These are phyloP conservation scores for Coniochaeta pulveracea DNA, from an alignment of 2,329 filamentous ascomycete genomes.

Conservation along the genomic window DNA sequence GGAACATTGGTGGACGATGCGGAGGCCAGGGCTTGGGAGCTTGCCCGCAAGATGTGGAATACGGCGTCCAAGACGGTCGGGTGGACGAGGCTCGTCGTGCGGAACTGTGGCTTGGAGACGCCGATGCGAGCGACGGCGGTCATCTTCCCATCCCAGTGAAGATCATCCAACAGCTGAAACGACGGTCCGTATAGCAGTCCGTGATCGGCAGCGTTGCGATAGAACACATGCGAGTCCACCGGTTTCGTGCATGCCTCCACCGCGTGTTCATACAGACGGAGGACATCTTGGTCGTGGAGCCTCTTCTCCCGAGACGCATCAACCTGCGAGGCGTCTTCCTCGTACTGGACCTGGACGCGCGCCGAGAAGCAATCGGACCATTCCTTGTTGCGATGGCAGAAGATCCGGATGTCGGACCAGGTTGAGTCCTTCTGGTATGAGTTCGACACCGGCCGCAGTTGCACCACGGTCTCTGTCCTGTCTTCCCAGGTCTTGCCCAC, in stretches of 20 bases:
- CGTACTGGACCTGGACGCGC: constrained; percentile 17
- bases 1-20: constrained; percentile 17
- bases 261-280: constrained; percentile 7
- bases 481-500: constrained; percentile 17
- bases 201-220: constrained; percentile 14
- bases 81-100: constrained; percentile 19
- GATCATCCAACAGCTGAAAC: constrained; percentile 18
- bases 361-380: constrained; percentile 21
- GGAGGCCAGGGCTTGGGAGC: constrained; percentile 10
- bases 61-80: constrained; percentile 24
- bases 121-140: constrained; percentile 14
- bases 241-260: constrained; percentile 11
- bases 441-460: constrained; percentile 15
- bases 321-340: constrained; percentile 9
- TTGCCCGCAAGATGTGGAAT: constrained; percentile 19
- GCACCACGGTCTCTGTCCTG: constrained; percentile 18
- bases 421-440: constrained; percentile 13
- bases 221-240: constrained; percentile 17
- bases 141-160: constrained; percentile 17
- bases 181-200: constrained; percentile 19
- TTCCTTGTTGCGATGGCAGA: constrained; percentile 12
- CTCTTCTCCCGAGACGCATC: constrained; percentile 4
- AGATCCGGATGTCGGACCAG: constrained; percentile 19
- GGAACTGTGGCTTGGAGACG: constrained; percentile 10
- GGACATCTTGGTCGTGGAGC: neutral